Evolutionary conservation across 768 basidiomycete genomes (phyloP).

Genomic region (Calvatia gigantea): DNA sequence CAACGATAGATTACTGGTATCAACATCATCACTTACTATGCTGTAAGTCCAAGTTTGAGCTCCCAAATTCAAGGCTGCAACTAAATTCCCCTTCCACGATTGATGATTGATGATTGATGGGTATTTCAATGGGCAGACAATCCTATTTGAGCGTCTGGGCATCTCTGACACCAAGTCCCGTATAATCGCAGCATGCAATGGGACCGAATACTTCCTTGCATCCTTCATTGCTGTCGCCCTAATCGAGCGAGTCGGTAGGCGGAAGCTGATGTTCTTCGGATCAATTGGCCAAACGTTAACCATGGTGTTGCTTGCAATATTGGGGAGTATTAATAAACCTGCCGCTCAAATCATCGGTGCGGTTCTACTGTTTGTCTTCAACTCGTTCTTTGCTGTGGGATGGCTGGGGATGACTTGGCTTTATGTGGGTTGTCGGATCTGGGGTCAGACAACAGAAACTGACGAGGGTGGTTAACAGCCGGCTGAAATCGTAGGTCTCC

Average conservation of each 20-base stretch:
- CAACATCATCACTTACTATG: constrained; percentile 63
- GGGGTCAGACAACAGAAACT: neutral
- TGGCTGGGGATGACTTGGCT: constrained; percentile 75
- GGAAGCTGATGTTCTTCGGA: constrained; percentile 69
- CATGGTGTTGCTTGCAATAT: constrained; percentile 57
- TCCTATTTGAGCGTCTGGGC: constrained; percentile 57
- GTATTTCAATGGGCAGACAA: too few relatives aligned
- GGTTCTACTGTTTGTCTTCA: constrained; percentile 65
- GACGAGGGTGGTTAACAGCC: constrained; percentile 32
- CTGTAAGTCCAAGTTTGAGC: constrained; percentile 17
- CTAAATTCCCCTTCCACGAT: neutral
- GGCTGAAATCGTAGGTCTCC: constrained; percentile 61
- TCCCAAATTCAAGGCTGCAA: neutral
- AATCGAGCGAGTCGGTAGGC: constrained; percentile 71
- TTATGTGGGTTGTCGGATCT: constrained; percentile 39
- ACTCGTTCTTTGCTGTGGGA: constrained; percentile 66
- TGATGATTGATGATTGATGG: constrained; percentile 14
- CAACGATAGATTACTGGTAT: constrained; percentile 51
- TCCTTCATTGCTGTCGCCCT: constrained; percentile 69
- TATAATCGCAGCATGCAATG: constrained; percentile 63
- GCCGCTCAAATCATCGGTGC: constrained; percentile 49
- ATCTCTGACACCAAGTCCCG: constrained; percentile 54
- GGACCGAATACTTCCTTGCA: constrained; percentile 69
- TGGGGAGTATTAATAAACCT: constrained; percentile 47
- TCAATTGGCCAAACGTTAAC: constrained; percentile 55